Evolutionary conservation across 2,329 filamentous ascomycete genomes (phyloP), one percentile per base, ranked within the genome.

Genomic region (Colletotrichum australisinense): DNA sequence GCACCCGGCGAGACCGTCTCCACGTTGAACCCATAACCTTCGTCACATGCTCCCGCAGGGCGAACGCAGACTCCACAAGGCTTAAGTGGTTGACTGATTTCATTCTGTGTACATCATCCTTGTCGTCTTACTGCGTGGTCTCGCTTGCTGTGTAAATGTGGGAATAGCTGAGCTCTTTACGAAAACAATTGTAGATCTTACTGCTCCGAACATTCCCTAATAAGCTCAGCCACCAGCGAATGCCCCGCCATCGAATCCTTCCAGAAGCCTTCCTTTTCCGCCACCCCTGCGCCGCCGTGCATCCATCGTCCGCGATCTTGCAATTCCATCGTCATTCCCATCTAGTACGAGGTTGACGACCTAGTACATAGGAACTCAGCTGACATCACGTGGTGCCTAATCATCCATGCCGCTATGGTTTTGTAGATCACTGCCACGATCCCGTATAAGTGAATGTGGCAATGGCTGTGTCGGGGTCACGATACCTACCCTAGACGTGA

Each of bases 181-280:
- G 38, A 16, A 5, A 16, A 7, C 5, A 46, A 46, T 53, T 53
- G 49, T n/a, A 53, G n/a, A 53, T 53, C 49, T 53, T 53, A 22
- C 16, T 52, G 19, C 19, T 24, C 52, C n/a, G 14, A 28, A 4
- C 28, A 26, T 56, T 28, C 55, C 35, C 26, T 12, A 32, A 6
- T 57, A 30, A 26, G 60, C 64, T 30, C 55, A 63, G 69, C 46
- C 24, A 8, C 19, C 9, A 1, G 4, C 42, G 3, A 49, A 3
- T 49, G 19, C 5, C 26, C 60, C 71, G 52, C 67, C 16, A 2
- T 42, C 32, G 56, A 73, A 65, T 70, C 67, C 67, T 73, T 73
- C 71, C 55, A 66, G 71, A 70, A 73, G 55, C 60, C 55, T 73
- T 73, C 60, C 71, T 46, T 19, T 70, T 66, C 49, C 67, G 71